Evolutionary conservation across 805 yeast species (phyloP), one percentile per base, ranked within the genome.

Genomic region (Candida corydali): DNA sequence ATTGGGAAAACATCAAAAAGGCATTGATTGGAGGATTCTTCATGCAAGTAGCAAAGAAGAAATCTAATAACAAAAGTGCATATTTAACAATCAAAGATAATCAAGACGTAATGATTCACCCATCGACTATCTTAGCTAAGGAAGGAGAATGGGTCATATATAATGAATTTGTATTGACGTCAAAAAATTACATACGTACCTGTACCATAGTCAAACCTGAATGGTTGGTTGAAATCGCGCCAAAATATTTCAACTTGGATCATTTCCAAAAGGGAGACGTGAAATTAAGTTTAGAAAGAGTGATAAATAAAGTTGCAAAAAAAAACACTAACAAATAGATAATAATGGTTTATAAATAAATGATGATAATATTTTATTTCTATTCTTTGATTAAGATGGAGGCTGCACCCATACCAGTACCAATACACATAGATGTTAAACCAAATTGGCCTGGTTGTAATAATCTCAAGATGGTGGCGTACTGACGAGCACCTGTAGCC

Each of bases 381-480:
- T 71, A 87, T 69, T 89, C 98, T 53, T 73, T 82, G 27, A 86
- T 73, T 50, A 91, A 73, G 31, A 89, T 70, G 11, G 91, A 83
- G 31, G 97, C 98, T 19, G 97, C 96, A 46, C 97, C 98, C 95
- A 89, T 91, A 50, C 98, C 98, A 24, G 96, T 87, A 53, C 97
- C 98, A 47, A 91, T 81, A 69, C 98, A 89, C 98, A 89, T 89
- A 46, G 94, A 83, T 9, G 93, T 85, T 35, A 91, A 81, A 46
- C 97, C 98, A 46, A 88, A 64, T 66, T 88, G 80, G 42, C 89
- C 94, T 19, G 76, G 61, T 59, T 81, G 64, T 54, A 89, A 73
- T 66, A 87, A 91, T 51, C 89, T 74, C 57, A 91, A 63, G 43
- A 89, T 62, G 3, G 97, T 91, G 29, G 97, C 89, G 34, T 86